These are phyloP conservation scores for Chloris gayana DNA, from an alignment of 176 grass and related monocot genomes.

Conservation along the genomic window DNA sequence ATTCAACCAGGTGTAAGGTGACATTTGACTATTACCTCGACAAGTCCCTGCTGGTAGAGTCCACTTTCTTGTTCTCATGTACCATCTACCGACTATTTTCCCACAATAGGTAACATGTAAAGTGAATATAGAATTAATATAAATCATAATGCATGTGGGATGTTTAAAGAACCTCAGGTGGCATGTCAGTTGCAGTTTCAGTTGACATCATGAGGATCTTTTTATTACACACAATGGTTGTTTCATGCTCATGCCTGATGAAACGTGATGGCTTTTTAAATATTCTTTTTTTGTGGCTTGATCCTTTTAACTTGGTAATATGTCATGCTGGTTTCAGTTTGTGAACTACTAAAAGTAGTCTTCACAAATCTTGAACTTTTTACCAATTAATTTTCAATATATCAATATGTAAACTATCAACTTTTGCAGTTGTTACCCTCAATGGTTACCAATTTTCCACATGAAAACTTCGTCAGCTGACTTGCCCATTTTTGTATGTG, in stretches of 20 bases:
- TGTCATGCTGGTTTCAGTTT: neutral
- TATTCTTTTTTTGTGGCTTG: neutral
- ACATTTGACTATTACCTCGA: constrained; percentile 98
- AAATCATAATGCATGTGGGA: neutral
- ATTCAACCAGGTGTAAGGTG: constrained; percentile 75
- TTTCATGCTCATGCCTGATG: constrained; percentile 2
- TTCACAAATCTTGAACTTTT: neutral
- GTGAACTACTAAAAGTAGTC: constrained; percentile 5
- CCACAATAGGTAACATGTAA: constrained; percentile 13
- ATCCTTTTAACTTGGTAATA: neutral
- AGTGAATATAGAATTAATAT: neutral
- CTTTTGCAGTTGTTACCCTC: neutral
- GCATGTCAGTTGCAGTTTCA: neutral
- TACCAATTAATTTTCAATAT: neutral
- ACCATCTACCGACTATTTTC: neutral
- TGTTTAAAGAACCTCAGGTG: neutral
- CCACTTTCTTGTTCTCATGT: constrained; percentile 16
- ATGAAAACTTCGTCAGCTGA: constrained; percentile 5
- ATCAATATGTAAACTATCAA: neutral
- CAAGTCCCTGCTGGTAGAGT: constrained; percentile 57
- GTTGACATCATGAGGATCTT: constrained; percentile 8
- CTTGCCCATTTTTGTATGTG: constrained; percentile 19
- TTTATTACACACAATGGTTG: neutral
- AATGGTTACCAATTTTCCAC: neutral
- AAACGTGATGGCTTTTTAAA: neutral